Base-by-base conservation (phyloP, 2,329 filamentous ascomycete genomes). In the Chaetothyriales sp. region DNA sequence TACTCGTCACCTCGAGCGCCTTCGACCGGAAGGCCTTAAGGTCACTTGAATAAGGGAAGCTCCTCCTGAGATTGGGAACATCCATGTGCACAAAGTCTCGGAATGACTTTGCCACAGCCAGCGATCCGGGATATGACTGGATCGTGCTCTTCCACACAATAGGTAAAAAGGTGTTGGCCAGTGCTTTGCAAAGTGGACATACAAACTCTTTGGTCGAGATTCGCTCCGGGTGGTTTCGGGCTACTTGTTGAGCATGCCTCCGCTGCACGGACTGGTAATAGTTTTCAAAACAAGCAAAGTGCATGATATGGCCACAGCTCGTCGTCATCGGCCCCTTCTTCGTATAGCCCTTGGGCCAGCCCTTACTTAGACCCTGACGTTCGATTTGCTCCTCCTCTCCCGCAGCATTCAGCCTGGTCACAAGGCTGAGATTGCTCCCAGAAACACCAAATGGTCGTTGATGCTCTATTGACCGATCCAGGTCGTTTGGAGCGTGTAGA, bases 261-360 rank as follows among this genome's bases (percentile, higher is more conserved):
- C 89, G 78, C 49, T 82, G 75, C 0, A 87, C 94, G 3, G 90
- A 87, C 45, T 85, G 79, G 57, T 86, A 84, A 63, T 96, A 98
- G 43, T 84, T 79, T 61, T 95, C 88, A 63, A 98, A 98, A 68
- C 92, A 98, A 59, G 79, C 81, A 65, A 86, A 96, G 66, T 98
- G 92, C 92, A 98, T 98, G 62, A 98, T 93, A 65, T 98, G 92
- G 2, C 92, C 92, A 66, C 92, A 98, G 8, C 90, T 87, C 36
- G 85, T 86, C 9, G 89, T 86, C 1, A 96, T 83, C 0, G 90
- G 85, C 0, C 89, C 92, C 18, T 78, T 73, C 25, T 76, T 74
- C 32, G 80, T 80, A 43, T 80, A 74, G 8, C 76, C 72, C 5
- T 80, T 74, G 2, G 86, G 83, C 62, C 94, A 98, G 0, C 92